Percentiles rank a stretch among this genome's conserved stretches.
Evolutionary conservation across 306 rosid genomes (phyloP).

Genomic region (Dalbergia cochinchinensis): DNA sequence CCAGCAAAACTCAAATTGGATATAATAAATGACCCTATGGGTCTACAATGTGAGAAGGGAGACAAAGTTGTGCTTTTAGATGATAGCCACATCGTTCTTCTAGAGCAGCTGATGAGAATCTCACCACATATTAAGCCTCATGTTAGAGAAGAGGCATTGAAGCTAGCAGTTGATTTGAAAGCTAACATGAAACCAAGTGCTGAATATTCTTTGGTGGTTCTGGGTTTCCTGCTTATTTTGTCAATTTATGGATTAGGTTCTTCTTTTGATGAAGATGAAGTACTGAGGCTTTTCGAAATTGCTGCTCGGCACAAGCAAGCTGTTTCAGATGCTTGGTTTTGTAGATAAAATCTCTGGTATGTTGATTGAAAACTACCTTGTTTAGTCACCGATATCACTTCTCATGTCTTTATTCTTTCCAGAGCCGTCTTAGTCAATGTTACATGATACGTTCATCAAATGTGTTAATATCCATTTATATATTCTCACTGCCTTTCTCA

Average conservation of each 20-base stretch:
- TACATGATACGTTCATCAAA: background rate
- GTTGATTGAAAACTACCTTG: constrained; percentile 21
- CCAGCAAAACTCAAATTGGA: constrained; percentile 61
- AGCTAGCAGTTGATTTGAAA: constrained; percentile 58
- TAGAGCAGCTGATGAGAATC: constrained; percentile 48
- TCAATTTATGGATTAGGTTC: constrained; percentile 51
- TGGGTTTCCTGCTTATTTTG: constrained; percentile 58
- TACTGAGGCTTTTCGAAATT: constrained; percentile 53
- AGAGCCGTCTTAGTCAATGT: too few species aligned
- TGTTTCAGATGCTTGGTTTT: constrained; percentile 48
- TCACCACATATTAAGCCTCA: constrained; percentile 47
- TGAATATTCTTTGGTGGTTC: constrained; percentile 48
- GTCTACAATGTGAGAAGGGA: constrained; percentile 31
- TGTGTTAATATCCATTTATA: too few species aligned
- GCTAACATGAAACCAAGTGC: constrained; percentile 33
- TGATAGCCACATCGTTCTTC: constrained; percentile 25
- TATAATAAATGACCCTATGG: constrained; percentile 42
- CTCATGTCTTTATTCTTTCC: too few species aligned
- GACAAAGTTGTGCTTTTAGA: constrained; percentile 29
- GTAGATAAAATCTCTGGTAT: constrained; percentile 50
- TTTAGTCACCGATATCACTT: background rate
- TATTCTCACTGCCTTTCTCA: background rate
- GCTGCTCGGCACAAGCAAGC: constrained; percentile 49
- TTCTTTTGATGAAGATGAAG: constrained; percentile 45
- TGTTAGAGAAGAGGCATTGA: constrained; percentile 52